Evolutionary conservation across 495 filamentous ascomycete genomes (phyloP), one percentile per base, ranked within the genome.

Genomic region (Xylaria castorea): DNA sequence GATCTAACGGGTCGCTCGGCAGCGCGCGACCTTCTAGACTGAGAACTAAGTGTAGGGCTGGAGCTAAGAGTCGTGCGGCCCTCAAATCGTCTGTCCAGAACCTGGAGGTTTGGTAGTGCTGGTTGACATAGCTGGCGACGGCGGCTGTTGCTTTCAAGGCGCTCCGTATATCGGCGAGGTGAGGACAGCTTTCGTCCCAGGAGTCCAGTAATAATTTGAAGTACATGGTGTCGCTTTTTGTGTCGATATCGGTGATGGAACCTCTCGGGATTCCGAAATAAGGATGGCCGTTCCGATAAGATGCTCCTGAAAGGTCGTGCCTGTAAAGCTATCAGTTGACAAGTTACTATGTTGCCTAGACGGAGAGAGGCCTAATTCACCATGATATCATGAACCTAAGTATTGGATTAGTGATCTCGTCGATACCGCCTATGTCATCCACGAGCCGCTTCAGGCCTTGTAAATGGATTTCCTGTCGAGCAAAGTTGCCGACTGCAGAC

Each of bases 351-450:
- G 14, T 18, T 20, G 40, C 5, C 22, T 68, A 1, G 42, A 18
- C 4, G 14, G 36, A 22, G 55, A 50, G 44, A 30, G 34, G 18
- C 27, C 51, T 44, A 8, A 71, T 70, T 63, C 63, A 78, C 77
- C 77, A 79, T 42, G 73, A 77, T 73, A 79, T 75, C 60, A 79
- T 74, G 3, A 77, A 34, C 32, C 72, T 67, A 5, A 79, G 30
- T 11, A 75, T 66, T 0, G 77, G 77, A 20, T 74, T 77, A 14
- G 67, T 75, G 22, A 79, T 58, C 2, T 68, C 42, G 11, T 75
- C 64, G 9, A 79, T 18, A 1, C 77, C 77, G 0, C 77, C 77
- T 38, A 57, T 77, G 12, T 71, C 76, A 44, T 77, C 65, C 27
- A 79, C 44, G 4, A 79, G 67, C 0, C 68, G 75, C 42, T 79